phyloP scores from a whole-genome alignment of 2,329 filamentous ascomycete genomes.

The Aspergillus ochraceoroseus region DNA sequence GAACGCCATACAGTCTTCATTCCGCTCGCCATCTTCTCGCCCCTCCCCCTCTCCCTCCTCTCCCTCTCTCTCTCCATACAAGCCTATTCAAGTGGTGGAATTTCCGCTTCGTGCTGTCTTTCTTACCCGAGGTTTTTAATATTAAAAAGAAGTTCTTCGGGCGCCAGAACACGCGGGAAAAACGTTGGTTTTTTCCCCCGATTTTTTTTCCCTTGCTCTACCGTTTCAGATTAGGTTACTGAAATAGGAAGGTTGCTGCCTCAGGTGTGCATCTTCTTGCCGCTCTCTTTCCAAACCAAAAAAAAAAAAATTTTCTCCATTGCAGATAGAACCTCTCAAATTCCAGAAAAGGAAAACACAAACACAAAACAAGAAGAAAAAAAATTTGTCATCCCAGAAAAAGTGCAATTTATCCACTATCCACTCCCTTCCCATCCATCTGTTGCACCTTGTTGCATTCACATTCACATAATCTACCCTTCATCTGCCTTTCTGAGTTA shows the following conservation, averaged over 20 bases:
- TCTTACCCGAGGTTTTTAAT: slow-evolving; percentile 16
- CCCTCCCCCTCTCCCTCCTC: slow-evolving; percentile 24
- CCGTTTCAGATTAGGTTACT: slow-evolving; percentile 22
- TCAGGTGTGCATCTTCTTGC: slow-evolving; percentile 25
- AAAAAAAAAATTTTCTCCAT: slow-evolving; percentile 19
- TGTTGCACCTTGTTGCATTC: slow-evolving; percentile 15
- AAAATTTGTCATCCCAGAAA: slow-evolving; percentile 19
- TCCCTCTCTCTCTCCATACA: slow-evolving; percentile 23
- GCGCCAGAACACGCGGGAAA: slow-evolving; percentile 16
- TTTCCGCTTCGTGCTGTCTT: slow-evolving; percentile 17
- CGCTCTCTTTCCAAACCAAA: slow-evolving; percentile 23
- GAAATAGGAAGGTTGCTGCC: slow-evolving; percentile 26
- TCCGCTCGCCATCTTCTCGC: slow-evolving; percentile 26
- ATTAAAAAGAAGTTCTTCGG: slow-evolving; percentile 21
- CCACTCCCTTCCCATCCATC: slow-evolving; percentile 17
- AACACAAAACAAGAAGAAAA: slow-evolving; percentile 20
- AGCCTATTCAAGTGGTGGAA: slow-evolving; percentile 18
- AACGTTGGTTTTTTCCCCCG: slow-evolving; percentile 12
- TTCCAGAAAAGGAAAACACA: too few relatives aligned
- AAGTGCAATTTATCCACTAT: slow-evolving; percentile 17
- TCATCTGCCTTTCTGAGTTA: slow-evolving; percentile 17
- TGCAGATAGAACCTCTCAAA: too few relatives aligned
- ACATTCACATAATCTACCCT: slow-evolving; percentile 16
- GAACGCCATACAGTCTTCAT: slow-evolving; percentile 31
- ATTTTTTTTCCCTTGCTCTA: slow-evolving; percentile 4